These are phyloP conservation scores for Prorocentrum cordatum DNA, from an alignment of 169 alveolate species.

Conservation along the genomic window DNA sequence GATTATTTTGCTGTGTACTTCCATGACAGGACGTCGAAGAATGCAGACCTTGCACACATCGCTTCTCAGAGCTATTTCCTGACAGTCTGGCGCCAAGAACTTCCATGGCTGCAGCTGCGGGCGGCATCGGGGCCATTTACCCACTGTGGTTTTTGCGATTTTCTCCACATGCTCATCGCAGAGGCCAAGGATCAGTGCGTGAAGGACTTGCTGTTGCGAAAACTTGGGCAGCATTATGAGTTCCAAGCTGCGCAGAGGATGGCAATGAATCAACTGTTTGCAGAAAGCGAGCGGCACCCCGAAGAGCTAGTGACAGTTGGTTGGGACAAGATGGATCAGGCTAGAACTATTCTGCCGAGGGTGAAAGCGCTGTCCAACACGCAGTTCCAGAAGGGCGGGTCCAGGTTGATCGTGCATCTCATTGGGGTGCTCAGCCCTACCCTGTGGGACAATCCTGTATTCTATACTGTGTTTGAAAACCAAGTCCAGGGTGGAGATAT, in stretches of 20 bases:
- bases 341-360: conserved; percentile 9
- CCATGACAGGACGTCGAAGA: too few relatives aligned
- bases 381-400: background rate
- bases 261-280: background rate
- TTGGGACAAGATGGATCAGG: conserved; percentile 45
- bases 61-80: too few relatives aligned
- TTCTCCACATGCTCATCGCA: too few relatives aligned
- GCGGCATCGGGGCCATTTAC: conserved; percentile 33
- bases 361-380: background rate
- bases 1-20: too few relatives aligned
- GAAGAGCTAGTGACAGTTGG: background rate
- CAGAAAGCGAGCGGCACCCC: background rate
- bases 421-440: background rate
- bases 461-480: background rate
- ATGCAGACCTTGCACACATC: too few relatives aligned
- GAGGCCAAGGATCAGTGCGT: too few relatives aligned
- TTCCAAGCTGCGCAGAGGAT: conserved; percentile 26
- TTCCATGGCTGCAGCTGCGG: too few relatives aligned
- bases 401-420: background rate
- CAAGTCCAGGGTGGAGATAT: conserved; percentile 5
- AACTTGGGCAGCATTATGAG: background rate
- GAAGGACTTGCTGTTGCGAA: too few relatives aligned
- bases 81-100: too few relatives aligned
- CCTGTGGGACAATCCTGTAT: background rate
- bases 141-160: conserved; percentile 18